These are phyloP conservation scores for Aspergillus haitiensis DNA, from an alignment of 495 filamentous ascomycete species.

Conservation along the genomic window DNA sequence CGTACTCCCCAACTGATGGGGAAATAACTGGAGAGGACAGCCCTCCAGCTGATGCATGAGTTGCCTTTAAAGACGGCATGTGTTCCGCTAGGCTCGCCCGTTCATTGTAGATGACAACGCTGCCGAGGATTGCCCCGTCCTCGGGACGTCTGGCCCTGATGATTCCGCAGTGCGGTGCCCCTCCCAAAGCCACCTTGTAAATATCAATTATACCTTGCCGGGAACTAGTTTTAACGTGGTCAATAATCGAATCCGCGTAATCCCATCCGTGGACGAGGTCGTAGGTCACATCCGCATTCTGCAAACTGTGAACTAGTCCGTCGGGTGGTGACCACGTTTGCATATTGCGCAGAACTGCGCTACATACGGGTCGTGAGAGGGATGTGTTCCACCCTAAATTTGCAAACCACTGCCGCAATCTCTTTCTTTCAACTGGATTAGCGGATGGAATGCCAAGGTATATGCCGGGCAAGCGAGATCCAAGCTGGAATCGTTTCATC, in stretches of 20 bases:
- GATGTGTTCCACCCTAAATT: conserved; percentile 69
- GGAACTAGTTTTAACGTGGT: conserved; percentile 72
- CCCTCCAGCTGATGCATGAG: conserved; percentile 58
- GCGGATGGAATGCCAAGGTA: conserved; percentile 75
- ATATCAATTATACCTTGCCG: conserved; percentile 81
- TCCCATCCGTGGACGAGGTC: conserved; percentile 81
- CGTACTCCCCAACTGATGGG: conserved; percentile 65
- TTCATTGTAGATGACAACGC: conserved; percentile 77
- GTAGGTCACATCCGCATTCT: conserved; percentile 57
- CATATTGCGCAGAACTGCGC: conserved; percentile 65
- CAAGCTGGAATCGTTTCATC: conserved; percentile 74
- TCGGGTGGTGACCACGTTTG: conserved; percentile 73
- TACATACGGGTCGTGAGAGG: conserved; percentile 62
- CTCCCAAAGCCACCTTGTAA: conserved; percentile 74
- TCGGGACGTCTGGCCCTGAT: conserved; percentile 73
- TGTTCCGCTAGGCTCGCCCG: conserved; percentile 65
- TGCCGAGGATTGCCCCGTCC: conserved; percentile 70
- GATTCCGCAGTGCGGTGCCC: conserved; percentile 71
- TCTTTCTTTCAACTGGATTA: conserved; percentile 58
- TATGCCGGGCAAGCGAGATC: conserved; percentile 72
- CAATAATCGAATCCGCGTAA: conserved; percentile 70
- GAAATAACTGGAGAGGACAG: conserved; percentile 81
- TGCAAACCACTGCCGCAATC: conserved; percentile 63
- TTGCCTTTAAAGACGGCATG: conserved; percentile 62
- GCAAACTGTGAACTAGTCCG: conserved; percentile 66